Evolutionary conservation across 129 eudicot genomes (phyloP).

Genomic region (Silybum marianum): DNA sequence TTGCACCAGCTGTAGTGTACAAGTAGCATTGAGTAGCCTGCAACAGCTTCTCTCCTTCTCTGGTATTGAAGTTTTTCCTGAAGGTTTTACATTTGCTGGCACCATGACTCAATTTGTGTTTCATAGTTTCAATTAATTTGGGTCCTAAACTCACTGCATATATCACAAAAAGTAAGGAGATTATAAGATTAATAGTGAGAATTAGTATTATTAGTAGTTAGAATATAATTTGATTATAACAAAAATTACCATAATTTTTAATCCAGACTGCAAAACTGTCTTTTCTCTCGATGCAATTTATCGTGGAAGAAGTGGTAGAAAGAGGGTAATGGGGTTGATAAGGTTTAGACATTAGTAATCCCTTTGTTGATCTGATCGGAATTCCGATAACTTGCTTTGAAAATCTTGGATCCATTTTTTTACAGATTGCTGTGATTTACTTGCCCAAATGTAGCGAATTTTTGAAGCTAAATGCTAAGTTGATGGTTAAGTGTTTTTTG

Average conservation of each 20-base stretch:
- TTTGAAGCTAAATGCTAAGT: neutral
- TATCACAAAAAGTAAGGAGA: neutral
- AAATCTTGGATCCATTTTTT: conserved; percentile 23
- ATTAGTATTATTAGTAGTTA: neutral
- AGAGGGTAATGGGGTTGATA: neutral
- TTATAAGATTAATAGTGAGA: neutral
- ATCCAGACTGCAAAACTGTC: conserved; percentile 27
- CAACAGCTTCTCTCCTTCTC: conserved; percentile 34
- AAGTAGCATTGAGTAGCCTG: conserved; percentile 40
- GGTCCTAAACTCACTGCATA: conserved; percentile 45
- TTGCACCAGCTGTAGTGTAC: conserved; percentile 43
- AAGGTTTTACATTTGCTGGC: conserved; percentile 33
- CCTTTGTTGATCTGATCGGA: conserved; percentile 24
- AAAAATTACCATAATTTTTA: conserved; percentile 25
- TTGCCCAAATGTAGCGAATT: neutral
- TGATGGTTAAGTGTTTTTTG: conserved; percentile 3
- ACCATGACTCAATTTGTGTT: conserved; percentile 40
- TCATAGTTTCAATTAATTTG: conserved; percentile 35
- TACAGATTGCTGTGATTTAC: neutral
- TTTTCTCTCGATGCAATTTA: conserved; percentile 23
- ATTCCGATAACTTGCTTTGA: conserved; percentile 27
- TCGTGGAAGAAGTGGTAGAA: conserved; percentile 24
- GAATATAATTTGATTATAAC: neutral
- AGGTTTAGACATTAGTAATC: conserved; percentile 23
- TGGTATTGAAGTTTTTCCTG: conserved; percentile 26